Base-by-base conservation (phyloP, 148 eudicot genomes). In the Rhododendron kiyosumense region DNA sequence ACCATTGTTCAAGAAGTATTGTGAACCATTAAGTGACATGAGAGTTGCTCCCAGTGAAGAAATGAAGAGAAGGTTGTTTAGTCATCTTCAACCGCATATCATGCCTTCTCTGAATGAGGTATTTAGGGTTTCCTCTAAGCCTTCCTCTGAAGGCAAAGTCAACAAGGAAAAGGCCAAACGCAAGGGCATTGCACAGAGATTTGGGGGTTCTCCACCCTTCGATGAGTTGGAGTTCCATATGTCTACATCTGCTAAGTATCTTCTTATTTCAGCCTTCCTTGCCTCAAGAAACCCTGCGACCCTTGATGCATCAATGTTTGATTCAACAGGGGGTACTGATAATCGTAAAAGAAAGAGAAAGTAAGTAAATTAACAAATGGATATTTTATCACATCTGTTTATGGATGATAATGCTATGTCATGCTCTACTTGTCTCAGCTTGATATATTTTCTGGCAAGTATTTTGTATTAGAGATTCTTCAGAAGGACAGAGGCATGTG, bases 271-370 rank as follows among this genome's bases (percentile, higher is more conserved):
- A 74, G 96, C 98, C 80, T 96, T 95, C 84, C 90, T 96, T 81
- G 99, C 99, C 83, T 95, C 99, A 57, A 93, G 98, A 90, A 96
- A 96, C 86, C 99, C 99, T 79, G 99, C 99, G 80, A 96, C 98
- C 78, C 98, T 94, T 86, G 99, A 96, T 91, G 98, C 97, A 26
- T 93, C 98, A 61, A 84, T 94, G 81, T 95, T 96, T 88, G 99
- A 96, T 90, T 93, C 99, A 79, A 95, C 96, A 22, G 99, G 99
- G 87, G 97, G 97, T 79, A 87, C 90, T 81, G 93, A 91, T 85
- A 92, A 88, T 88, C 90, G 94, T 43, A 96, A 91, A 89, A 92
- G 91, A 86, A 96, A 87, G 89, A 92, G 95, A 86, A 94, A 92
- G 99, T 95, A 91, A 91, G 95, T 89, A 30, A 51, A 46, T 85